Conservation (phyloP, 2,329 filamentous ascomycete genomes). For the Ophiostoma sp. region DNA sequence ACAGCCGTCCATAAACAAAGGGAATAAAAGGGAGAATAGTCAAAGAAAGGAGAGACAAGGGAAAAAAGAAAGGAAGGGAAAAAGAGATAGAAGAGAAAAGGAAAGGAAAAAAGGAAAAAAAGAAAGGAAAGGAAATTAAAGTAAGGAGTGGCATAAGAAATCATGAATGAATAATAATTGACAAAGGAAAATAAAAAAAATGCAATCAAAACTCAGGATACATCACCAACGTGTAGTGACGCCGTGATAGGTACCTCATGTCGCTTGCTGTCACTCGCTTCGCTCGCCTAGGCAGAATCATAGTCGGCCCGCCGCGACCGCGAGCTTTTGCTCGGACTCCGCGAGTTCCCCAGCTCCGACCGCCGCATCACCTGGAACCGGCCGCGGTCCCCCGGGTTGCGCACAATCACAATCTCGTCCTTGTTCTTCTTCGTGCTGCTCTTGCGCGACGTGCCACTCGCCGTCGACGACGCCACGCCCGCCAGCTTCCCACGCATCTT, state of each 20-base stretch:
- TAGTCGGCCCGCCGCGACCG: conserved; percentile 14
- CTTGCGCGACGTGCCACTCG: neutral
- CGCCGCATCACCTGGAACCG: conserved; percentile 27
- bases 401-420: conserved; percentile 26
- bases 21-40: neutral
- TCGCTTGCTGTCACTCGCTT: no score
- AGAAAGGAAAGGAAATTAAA: neutral
- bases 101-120: neutral
- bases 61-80: neutral
- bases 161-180: neutral
- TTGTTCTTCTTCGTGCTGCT: conserved; percentile 23
- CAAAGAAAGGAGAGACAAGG: neutral
- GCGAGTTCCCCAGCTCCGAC: conserved; percentile 23
- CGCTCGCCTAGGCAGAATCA: conserved; percentile 16
- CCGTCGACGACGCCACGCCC: neutral
- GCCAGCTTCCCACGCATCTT: conserved; percentile 23
- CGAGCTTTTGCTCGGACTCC: conserved; percentile 12
- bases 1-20: neutral
- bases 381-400: conserved; percentile 24
- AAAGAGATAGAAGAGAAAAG: neutral
- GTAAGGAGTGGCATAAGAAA: neutral
- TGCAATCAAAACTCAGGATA: neutral
- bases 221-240: neutral
- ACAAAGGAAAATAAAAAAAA: conserved; percentile 1
- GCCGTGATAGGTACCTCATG: no score